Conservation (phyloP, 345 rosid species). For the Citrus reticulata region DNA sequence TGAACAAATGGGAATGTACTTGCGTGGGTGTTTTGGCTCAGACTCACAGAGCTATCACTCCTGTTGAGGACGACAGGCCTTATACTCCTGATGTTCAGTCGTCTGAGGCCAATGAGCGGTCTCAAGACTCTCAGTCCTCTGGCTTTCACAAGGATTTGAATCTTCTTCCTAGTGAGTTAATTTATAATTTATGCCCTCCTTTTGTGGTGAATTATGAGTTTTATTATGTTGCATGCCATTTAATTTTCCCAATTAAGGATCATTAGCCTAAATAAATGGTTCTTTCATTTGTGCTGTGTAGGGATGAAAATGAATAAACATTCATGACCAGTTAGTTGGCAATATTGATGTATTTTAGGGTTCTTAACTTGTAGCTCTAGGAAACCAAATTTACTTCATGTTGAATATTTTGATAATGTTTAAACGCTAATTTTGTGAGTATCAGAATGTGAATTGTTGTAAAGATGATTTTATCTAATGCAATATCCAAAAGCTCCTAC, state of each 20-base stretch:
- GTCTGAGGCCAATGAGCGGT: conserved; percentile 35
- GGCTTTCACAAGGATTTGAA: conserved; percentile 67
- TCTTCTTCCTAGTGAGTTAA: conserved; percentile 82
- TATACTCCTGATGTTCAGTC: conserved; percentile 35
- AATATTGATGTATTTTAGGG: conserved; percentile 11
- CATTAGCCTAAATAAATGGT: neutral
- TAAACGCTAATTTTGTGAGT: neutral
- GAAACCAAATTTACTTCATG: neutral
- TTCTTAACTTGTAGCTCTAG: neutral
- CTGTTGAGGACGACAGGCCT: conserved; percentile 62
- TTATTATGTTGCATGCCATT: neutral
- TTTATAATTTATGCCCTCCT: neutral
- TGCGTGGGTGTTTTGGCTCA: conserved; percentile 35
- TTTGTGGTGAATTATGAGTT: neutral
- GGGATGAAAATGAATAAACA: conserved; percentile 4
- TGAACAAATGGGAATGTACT: conserved; percentile 44
- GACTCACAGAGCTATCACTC: conserved; percentile 46
- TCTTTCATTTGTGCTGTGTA: neutral
- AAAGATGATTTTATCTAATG: neutral
- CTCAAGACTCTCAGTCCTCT: conserved; percentile 27
- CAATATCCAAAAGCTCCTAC: neutral
- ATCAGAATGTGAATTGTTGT: neutral
- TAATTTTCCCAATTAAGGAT: neutral
- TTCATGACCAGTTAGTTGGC: conserved; percentile 5
- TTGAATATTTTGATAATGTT: conserved; percentile 2